These are phyloP conservation scores for Geosmithia flava DNA, from an alignment of 2,329 filamentous ascomycete species.

Conservation along the genomic window DNA sequence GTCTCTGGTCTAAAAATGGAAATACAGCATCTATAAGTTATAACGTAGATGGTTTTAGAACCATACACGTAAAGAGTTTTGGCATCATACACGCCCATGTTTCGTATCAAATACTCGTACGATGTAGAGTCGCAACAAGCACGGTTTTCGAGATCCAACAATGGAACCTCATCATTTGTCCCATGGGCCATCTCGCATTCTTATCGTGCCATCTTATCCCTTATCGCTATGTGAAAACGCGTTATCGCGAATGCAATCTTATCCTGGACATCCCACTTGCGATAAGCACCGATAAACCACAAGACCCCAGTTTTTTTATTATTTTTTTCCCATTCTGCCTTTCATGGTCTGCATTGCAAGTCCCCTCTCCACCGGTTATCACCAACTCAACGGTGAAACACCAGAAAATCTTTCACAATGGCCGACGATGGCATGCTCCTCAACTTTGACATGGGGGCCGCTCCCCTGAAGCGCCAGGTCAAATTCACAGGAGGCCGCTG, in stretches of 20 bases:
- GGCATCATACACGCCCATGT: no score
- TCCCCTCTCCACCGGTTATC: background rate
- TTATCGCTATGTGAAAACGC: background rate
- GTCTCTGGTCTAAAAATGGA: no score
- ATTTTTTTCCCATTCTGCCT: background rate
- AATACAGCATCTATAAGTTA: no score
- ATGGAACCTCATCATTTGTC: no score
- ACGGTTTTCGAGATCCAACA: no score
- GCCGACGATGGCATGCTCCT: conserved; percentile 90
- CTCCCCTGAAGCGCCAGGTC: conserved; percentile 43
- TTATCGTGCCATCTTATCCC: no score
- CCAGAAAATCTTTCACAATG: conserved; percentile 38
- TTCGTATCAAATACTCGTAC: no score
- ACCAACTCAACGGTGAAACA: background rate
- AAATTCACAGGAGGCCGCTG: conserved; percentile 84
- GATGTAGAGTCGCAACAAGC: no score
- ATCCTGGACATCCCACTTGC: background rate
- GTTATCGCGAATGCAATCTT: background rate
- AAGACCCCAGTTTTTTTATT: background rate
- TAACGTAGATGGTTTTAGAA: no score
- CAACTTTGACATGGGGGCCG: conserved; percentile 73
- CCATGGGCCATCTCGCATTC: no score
- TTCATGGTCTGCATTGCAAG: background rate
- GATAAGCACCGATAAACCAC: background rate
- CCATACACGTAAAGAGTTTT: no score